Conservation (phyloP, 306 rosid genomes). For the Inga oerstediana region DNA sequence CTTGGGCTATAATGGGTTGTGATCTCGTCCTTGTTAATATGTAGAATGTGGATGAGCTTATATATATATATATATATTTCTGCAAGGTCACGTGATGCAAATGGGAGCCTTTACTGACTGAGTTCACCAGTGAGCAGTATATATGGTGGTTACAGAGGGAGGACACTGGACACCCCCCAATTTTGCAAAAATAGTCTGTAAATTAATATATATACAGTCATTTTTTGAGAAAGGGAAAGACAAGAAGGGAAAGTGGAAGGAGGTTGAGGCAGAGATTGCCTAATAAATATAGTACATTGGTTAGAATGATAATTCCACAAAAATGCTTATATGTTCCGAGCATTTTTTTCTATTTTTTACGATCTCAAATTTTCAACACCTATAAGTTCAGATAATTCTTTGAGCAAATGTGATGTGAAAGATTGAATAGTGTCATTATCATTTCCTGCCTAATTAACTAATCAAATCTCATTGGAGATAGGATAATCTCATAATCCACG, state of each 20-base stretch:
- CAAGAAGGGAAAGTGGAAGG: background rate
- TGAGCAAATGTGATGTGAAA: background rate
- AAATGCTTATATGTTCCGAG: background rate
- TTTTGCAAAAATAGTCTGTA: slow-evolving; percentile 14
- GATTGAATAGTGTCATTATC: background rate
- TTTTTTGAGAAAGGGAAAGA: background rate
- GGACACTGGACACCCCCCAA: background rate
- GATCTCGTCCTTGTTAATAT: slow-evolving; percentile 19
- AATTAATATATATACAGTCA: background rate
- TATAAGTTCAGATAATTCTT: background rate
- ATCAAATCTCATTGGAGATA: background rate
- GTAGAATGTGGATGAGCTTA: slow-evolving; percentile 23
- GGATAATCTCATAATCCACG: background rate
- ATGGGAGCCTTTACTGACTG: background rate
- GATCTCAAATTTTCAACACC: background rate
- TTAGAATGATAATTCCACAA: background rate
- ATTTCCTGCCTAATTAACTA: background rate
- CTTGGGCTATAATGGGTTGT: slow-evolving; percentile 21
- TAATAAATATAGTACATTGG: background rate
- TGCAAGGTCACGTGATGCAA: slow-evolving; percentile 14
- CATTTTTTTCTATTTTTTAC: background rate
- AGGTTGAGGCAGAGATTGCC: background rate
- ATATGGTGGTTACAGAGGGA: background rate
- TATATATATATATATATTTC: background rate
- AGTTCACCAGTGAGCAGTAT: background rate